Evolutionary conservation across 129 eudicot genomes (phyloP).

Genomic region (Cynara cardunculus): DNA sequence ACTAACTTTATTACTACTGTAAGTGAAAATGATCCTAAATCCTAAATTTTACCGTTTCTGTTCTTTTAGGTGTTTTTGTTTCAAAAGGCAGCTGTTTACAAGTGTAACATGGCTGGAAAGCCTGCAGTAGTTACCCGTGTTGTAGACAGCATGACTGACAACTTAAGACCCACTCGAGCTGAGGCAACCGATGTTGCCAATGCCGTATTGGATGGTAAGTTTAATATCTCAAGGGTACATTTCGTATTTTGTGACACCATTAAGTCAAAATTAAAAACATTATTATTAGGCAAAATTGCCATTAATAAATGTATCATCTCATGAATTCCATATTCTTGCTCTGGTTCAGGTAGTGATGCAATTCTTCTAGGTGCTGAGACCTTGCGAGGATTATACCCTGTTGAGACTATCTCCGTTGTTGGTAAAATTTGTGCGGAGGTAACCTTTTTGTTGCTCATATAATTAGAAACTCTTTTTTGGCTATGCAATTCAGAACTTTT

Average conservation of each 20-base stretch:
- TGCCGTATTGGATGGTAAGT: conserved; percentile 73
- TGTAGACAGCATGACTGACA: conserved; percentile 90
- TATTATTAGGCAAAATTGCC: not conserved
- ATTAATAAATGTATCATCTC: not conserved
- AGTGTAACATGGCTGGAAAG: conserved; percentile 86
- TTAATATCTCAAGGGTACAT: not conserved
- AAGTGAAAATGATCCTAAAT: not conserved
- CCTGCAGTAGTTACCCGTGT: conserved; percentile 81
- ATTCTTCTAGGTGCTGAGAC: conserved; percentile 82
- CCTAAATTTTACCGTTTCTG: not conserved
- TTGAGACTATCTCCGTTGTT: conserved; percentile 65
- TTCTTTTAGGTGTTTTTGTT: conserved; percentile 59
- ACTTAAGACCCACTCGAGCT: conserved; percentile 83
- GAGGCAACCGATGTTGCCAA: conserved; percentile 90
- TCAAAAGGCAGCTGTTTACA: conserved; percentile 73
- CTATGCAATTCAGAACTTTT: not conserved
- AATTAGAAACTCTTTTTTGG: not conserved
- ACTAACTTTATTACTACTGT: not conserved
- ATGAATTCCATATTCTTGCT: not conserved
- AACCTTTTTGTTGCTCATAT: conserved; percentile 15
- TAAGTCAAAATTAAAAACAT: not conserved
- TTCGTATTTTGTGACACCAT: not conserved
- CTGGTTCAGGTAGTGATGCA: conserved; percentile 67
- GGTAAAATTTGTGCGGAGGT: conserved; percentile 92
- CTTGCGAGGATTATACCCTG: conserved; percentile 70